Percentiles rank a stretch among this genome's conserved stretches.
Conservation (phyloP, 306 rosid genomes). For the Rubus idaeus region DNA sequence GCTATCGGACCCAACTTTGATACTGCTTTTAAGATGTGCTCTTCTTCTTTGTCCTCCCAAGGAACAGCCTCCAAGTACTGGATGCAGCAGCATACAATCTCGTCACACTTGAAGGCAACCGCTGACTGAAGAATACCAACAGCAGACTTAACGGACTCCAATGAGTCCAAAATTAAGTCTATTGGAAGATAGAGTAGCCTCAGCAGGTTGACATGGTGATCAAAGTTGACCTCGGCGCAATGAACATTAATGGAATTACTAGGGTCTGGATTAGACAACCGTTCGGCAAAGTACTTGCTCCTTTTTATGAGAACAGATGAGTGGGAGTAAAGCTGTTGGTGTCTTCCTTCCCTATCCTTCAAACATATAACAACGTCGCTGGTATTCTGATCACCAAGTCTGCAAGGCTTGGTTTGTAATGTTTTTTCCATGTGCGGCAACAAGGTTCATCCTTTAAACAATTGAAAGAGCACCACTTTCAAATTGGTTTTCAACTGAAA, state of each 20-base stretch:
- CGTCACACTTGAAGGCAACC: conserved; percentile 33
- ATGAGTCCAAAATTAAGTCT: conserved; percentile 21
- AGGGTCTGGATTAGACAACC: conserved; percentile 19
- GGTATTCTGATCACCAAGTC: conserved; percentile 23
- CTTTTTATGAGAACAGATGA: conserved; percentile 31
- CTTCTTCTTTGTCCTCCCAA: conserved; percentile 43
- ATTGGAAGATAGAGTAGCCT: conserved; percentile 30
- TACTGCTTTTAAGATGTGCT: conserved; percentile 31
- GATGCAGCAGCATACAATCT: conserved; percentile 28
- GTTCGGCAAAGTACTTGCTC: conserved; percentile 32
- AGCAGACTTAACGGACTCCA: conserved; percentile 33
- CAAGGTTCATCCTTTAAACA: conserved; percentile 33
- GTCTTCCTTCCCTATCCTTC: conserved; percentile 35
- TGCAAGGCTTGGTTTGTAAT: conserved; percentile 22
- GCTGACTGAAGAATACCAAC: conserved; percentile 29
- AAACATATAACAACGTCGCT: conserved; percentile 28
- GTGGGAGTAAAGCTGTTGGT: conserved; percentile 28
- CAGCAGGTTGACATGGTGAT: conserved; percentile 35
- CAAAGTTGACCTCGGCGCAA: conserved; percentile 32
- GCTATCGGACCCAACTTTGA: conserved; percentile 33
- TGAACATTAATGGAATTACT: conserved; percentile 28
- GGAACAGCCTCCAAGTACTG: conserved; percentile 39
- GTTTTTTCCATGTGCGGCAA: conserved; percentile 31
- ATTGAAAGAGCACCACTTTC: neutral
- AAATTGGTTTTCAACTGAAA: conserved; percentile 19